These are phyloP conservation scores for Salvia miltiorrhiza DNA, from an alignment of 257 asterid species.

Conservation along the genomic window DNA sequence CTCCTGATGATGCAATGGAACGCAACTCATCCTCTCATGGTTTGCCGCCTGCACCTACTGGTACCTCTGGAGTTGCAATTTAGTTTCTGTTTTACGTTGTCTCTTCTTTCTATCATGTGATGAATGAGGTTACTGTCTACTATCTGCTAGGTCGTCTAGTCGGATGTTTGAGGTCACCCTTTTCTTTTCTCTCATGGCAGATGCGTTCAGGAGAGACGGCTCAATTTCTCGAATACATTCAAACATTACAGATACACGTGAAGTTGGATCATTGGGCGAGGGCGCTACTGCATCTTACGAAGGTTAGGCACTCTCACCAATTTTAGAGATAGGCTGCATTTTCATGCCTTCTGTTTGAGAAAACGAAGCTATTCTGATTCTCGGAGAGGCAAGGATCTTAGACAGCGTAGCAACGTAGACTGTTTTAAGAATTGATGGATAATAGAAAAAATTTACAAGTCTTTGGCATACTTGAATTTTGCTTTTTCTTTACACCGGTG, in stretches of 20 bases:
- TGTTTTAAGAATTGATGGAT: neutral
- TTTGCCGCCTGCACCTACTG: constrained; percentile 28
- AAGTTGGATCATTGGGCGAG: constrained; percentile 19
- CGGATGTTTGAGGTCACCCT: neutral
- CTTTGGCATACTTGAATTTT: too few relatives aligned
- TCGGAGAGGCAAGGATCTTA: neutral
- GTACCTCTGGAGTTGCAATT: constrained; percentile 17
- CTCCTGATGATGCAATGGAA: too few relatives aligned
- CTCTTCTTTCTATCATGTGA: neutral
- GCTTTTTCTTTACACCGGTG: neutral
- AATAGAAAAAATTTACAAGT: too few relatives aligned
- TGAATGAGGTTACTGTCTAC: too few relatives aligned
- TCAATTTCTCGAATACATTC: constrained; percentile 14
- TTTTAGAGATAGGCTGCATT: neutral
- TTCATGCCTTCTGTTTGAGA: neutral
- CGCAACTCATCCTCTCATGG: too few relatives aligned
- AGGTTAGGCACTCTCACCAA: constrained; percentile 24
- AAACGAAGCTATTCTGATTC: neutral
- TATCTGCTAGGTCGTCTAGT: too few relatives aligned
- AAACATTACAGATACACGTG: neutral
- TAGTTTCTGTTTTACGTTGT: neutral
- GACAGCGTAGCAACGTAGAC: neutral
- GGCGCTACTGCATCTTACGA: constrained; percentile 16
- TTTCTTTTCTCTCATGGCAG: constrained; percentile 22
- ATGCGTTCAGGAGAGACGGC: constrained; percentile 12